Evolutionary conservation across 225 moss, liverwort and hornwort genomes (phyloP), one percentile per base, ranked within the genome.

Genomic region (Pseudoscleropodium purum): DNA sequence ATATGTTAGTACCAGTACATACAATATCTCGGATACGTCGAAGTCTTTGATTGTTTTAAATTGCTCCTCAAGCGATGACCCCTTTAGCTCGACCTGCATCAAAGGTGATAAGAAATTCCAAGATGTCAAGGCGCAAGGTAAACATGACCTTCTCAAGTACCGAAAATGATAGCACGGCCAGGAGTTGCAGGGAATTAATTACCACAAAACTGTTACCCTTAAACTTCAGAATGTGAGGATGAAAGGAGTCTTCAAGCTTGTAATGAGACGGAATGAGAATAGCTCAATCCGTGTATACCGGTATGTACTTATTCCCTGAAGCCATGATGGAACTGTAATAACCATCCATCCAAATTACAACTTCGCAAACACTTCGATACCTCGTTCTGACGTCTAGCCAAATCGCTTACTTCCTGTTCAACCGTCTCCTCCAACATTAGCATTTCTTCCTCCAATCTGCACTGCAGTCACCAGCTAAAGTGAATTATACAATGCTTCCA

Each of bases 401-500:
- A 91, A 86, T 89, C 90, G 80, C 63, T 89, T 72, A 96, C 83
- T 31, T 95, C 94, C 37, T 81, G 89, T 75, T 96, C 90, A 82
- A 94, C 92, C 89, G 94, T 94, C 62, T 85, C 86, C 88, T 95
- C 90, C 89, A 96, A 75, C 63, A 85, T 81, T 52, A 62, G 41
- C 18, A 97, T 52, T 89, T 95, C 95, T 88, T 92, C 94, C 90
- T 96, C 95, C 72, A 97, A 87, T 86, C 97, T 97, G 94, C 84
- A 83, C 75, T 56, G 70, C 54, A 90, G n/a, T 47, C 34, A 87
- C 49, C 74, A 79, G 79, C 57, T 26, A 27, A 79, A 57, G n/a
- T 57, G n/a, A 85, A 82, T 64, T 77, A 52, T 67, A 47, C 17
- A 20, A 61, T 33, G 69, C 41, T 34, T 69, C 49, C 60, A 87